Evolutionary conservation across 192 early-diverging fungal genomes (phyloP).

Genomic region (Coemansia sp.): DNA sequence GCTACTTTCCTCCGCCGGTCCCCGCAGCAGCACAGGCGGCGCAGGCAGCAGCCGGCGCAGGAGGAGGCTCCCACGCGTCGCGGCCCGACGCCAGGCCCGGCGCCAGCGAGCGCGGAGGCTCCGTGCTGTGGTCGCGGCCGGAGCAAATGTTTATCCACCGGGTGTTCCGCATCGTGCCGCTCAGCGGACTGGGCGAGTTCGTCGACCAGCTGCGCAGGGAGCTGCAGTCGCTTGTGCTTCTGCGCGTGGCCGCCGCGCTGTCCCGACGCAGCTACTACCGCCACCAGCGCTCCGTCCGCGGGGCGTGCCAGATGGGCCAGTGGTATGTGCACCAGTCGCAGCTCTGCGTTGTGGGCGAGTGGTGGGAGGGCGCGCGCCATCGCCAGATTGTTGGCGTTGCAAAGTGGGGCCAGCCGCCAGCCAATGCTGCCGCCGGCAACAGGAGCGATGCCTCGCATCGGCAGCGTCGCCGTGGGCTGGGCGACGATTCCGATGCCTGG

Average conservation of each 20-base stretch:
- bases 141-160: conserved; percentile 42
- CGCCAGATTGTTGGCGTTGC: conserved; percentile 51
- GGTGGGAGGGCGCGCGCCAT: conserved; percentile 36
- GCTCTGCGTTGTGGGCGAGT: conserved; percentile 51
- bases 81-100: neutral
- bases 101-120: neutral
- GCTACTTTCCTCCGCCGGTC: conserved; percentile 35
- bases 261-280: conserved; percentile 20
- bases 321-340: conserved; percentile 57
- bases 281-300: neutral
- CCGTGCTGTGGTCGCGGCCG: conserved; percentile 4
- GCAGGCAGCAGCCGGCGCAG: neutral
- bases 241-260: conserved; percentile 43
- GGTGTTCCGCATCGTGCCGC: conserved; percentile 46
- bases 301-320: conserved; percentile 46
- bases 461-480: neutral
- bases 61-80: too few relatives aligned
- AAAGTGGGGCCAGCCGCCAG: conserved; percentile 18
- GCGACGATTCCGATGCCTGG: conserved; percentile 17
- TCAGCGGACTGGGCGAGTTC: conserved; percentile 33
- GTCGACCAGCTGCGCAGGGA: conserved; percentile 48
- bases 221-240: conserved; percentile 40
- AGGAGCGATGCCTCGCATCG: neutral
- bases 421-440: too few relatives aligned
- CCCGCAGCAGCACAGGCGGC: neutral